Conservation (phyloP, 257 asterid species). For the Avicennia marina region DNA sequence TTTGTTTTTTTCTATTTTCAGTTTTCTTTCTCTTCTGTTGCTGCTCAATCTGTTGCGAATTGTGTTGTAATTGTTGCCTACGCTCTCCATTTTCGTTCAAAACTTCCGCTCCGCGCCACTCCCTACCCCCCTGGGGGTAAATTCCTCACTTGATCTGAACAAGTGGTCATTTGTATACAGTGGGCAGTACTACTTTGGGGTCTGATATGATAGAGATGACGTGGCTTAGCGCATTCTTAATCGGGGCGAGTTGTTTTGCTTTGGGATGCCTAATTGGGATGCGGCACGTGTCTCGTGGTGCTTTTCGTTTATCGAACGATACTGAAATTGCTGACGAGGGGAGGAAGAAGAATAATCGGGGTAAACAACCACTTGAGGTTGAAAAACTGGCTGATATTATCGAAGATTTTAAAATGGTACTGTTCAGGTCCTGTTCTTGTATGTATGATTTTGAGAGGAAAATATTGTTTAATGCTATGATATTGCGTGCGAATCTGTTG, state of each 20-base stretch:
- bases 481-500: not conserved
- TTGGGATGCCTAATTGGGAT: constrained; percentile 69
- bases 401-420: constrained; percentile 91
- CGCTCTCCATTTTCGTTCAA: too few relatives aligned
- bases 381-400: constrained; percentile 84
- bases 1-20: too few relatives aligned
- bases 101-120: too few relatives aligned
- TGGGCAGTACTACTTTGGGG: constrained; percentile 30
- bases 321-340: constrained; percentile 28
- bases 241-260: constrained; percentile 82
- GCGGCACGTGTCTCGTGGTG: constrained; percentile 34
- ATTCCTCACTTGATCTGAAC: not conserved
- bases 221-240: constrained; percentile 63
- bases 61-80: too few relatives aligned
- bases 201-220: constrained; percentile 67
- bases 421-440: not conserved
- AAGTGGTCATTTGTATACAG: constrained; percentile 18
- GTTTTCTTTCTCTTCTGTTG: too few relatives aligned
- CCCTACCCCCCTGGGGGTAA: too few relatives aligned
- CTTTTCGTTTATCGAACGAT: constrained; percentile 26
- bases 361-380: constrained; percentile 54
- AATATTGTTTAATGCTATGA: not conserved
- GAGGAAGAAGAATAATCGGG: constrained; percentile 37
- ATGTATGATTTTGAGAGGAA: constrained; percentile 1
- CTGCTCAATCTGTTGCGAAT: too few relatives aligned